Evolutionary conservation across 2,329 filamentous ascomycete genomes (phyloP).

Genomic region (Neopestalotiopsis rosae): DNA sequence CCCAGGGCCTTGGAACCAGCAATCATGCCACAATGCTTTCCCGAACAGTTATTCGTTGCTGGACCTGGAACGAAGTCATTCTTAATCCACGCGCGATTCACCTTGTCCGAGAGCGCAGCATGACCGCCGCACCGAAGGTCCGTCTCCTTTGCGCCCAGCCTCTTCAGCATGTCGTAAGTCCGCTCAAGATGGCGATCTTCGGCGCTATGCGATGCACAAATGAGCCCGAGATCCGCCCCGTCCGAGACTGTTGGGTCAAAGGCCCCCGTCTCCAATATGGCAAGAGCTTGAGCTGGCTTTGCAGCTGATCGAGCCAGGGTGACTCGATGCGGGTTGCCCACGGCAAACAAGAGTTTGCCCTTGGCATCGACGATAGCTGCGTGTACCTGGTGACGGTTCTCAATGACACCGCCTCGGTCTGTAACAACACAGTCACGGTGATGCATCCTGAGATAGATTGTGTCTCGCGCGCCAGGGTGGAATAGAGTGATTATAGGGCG

Average conservation of each 20-base stretch:
- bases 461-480: not conserved
- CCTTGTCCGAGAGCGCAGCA: constrained; percentile 36
- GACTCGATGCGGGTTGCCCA: constrained; percentile 46
- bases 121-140: constrained; percentile 51
- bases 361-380: constrained; percentile 44
- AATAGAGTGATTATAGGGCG: not conserved
- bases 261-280: constrained; percentile 47
- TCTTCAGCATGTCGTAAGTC: constrained; percentile 43
- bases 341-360: constrained; percentile 43
- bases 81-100: constrained; percentile 46
- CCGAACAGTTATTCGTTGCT: constrained; percentile 52
- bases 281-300: constrained; percentile 52
- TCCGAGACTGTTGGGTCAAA: constrained; percentile 42
- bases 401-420: constrained; percentile 44
- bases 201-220: constrained; percentile 53
- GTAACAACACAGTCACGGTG: constrained; percentile 38
- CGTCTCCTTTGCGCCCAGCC: constrained; percentile 36
- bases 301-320: constrained; percentile 51
- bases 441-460: not conserved
- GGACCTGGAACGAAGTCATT: constrained; percentile 41
- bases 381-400: constrained; percentile 51
- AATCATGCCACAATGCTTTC: constrained; percentile 54
- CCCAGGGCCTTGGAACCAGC: constrained; percentile 45
- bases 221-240: constrained; percentile 48
- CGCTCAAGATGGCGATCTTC: constrained; percentile 46